Evolutionary conservation across 495 filamentous ascomycete genomes (phyloP), one percentile per base, ranked within the genome.

Genomic region (Penicillium soppii): DNA sequence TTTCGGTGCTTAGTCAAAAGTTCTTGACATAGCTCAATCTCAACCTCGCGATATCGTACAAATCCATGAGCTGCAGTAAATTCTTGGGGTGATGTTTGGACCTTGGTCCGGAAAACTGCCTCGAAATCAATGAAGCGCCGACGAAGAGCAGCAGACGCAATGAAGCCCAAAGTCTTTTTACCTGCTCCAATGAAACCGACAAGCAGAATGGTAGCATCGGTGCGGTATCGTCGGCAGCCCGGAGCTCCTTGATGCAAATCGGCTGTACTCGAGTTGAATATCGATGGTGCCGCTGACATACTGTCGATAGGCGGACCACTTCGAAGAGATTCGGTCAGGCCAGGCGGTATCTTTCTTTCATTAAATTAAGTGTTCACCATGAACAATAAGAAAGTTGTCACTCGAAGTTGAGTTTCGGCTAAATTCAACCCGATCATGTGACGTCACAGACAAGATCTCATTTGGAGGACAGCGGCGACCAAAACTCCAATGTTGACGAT

Each of bases 151-250:
- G 81, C 83, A 4, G 85, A 85, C n/a, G 82, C 85, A 37, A 90
- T 85, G 52, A 90, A 80, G 4, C 82, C 85, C 6, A 90, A 73
- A 0, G 82, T 87, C 22, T 82, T 80, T 66, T 89, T 89, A 17
- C 86, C 86, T 17, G 82, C 81, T 3, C 85, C 85, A 27, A 82
- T 79, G 40, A 84, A 78, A 30, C 87, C 87, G n/a, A 89, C 77
- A 6, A 90, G 74, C 12, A 88, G 79, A 39, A 90, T 76, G 1
- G 84, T 87, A 2, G 84, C 82, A 59, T 67, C 52, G 10, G 54
- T 10, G 33, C 36, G n/a, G 50, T 67, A 64, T 26, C 43, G 48
- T 20, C 58, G 54, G 5, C 19, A 13, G 40, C 27, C n/a, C 8
- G 45, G 53, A 36, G 17, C 26, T 17, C 52, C 40, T 16, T 41